Base-by-base conservation (phyloP, 352 stramenopile species). In the Globisporangium rhizosaccharum region DNA sequence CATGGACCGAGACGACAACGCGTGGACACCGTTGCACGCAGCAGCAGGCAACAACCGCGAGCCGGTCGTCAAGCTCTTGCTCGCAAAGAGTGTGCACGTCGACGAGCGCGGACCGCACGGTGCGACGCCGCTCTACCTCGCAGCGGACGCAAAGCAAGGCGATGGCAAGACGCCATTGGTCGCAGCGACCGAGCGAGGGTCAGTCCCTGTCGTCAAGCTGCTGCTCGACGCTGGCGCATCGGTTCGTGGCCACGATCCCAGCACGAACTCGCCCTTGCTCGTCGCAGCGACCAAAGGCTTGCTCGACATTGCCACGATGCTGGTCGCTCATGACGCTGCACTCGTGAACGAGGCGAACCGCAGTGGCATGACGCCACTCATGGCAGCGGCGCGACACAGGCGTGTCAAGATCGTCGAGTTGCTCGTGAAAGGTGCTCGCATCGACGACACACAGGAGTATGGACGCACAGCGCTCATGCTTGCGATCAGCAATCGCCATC, bases 381-480 rank as follows among this genome's bases (percentile, higher is more conserved):
- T 59, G 33, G 54, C 28, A 12, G 54, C 54, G 20, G 44, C 33
- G n/a, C 52, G 53, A 30, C 45, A 26, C 4, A 45, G 54, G 3
- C 44, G n/a, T 5, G 4, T 59, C 11, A 20, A 59, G 12, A 52
- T 53, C 36, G 54, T 23, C 28, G 47, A 47, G 45, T n/a, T 33
- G 10, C 54, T 59, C 6, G 12, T 59, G 10, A n/a, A 47, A 3
- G 33, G 45, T 4, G 44, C 28, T 12, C 39, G 14, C n/a, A 20
- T 53, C 10, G 45, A 59, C 20, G 54, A 26, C 26, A 53, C 20
- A 26, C 28, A 53, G 28, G 10, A 11, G 14, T 53, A 37, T n/a
- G 54, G 54, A 6, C 15, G 54, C 14, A 52, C 54, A 1, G 28
- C 54, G 1, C 54, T 59, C 11, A 59, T 59, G 54, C 28, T 59